phyloP scores from a whole-genome alignment of 345 rosid genomes.

The Mercurialis annua region DNA sequence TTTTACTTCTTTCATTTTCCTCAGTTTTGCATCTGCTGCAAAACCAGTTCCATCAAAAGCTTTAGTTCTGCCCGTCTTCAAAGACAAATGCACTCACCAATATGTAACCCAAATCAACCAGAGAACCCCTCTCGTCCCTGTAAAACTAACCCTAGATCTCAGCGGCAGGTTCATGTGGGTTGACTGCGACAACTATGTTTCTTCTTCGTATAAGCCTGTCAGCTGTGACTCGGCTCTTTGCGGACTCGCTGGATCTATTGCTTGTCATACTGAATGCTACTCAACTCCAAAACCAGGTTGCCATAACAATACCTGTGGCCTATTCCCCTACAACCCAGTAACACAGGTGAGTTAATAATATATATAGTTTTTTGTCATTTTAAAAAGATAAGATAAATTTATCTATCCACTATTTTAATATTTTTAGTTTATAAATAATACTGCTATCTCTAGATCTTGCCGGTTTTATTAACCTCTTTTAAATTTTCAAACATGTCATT shows the following conservation, averaged over 20 bases:
- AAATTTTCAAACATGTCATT: too few relatives aligned
- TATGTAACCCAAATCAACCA: conserved; percentile 49
- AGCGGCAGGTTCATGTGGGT: conserved; percentile 64
- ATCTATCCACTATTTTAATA: too few relatives aligned
- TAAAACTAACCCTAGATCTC: conserved; percentile 47
- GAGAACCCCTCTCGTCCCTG: conserved; percentile 53
- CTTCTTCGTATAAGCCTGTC: conserved; percentile 49
- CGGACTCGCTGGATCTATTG: conserved; percentile 27
- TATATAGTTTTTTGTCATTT: too few relatives aligned
- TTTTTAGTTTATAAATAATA: too few relatives aligned
- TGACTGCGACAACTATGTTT: conserved; percentile 51
- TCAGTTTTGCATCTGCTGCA: too few relatives aligned
- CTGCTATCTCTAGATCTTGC: too few relatives aligned
- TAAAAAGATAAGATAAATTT: too few relatives aligned
- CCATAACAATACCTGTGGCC: conserved; percentile 13
- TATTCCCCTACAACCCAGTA: not conserved
- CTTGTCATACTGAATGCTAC: conserved; percentile 3
- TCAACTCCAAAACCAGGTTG: conserved; percentile 17
- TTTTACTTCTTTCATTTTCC: too few relatives aligned
- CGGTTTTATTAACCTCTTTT: too few relatives aligned
- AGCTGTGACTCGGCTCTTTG: conserved; percentile 56
- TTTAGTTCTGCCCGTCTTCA: conserved; percentile 46
- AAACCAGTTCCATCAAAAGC: too few relatives aligned
- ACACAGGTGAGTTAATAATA: too few relatives aligned
- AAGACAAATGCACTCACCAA: conserved; percentile 54